Evolutionary conservation across 2,329 filamentous ascomycete species (phyloP).

Genomic region (Paracamarosporium sp.): DNA sequence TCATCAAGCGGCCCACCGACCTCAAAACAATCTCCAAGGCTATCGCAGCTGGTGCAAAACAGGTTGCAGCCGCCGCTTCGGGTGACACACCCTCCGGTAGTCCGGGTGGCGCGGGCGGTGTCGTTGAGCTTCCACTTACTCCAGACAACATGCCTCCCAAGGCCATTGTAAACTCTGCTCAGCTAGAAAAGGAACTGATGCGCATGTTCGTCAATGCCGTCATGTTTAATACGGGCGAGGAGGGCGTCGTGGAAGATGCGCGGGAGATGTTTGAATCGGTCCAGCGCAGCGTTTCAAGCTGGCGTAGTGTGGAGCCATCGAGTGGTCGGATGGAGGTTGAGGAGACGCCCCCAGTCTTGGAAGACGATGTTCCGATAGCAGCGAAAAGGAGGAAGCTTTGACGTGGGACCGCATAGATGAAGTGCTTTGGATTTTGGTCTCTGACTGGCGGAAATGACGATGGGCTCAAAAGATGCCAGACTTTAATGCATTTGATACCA

Average conservation of each 20-base stretch:
- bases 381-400: conserved; percentile 39
- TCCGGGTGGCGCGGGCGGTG: conserved; percentile 60
- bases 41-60: conserved; percentile 59
- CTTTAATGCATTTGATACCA: conserved; percentile 2
- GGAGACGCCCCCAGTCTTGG: conserved; percentile 34
- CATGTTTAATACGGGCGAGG: conserved; percentile 97
- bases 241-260: conserved; percentile 86
- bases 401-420: neutral
- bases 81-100: conserved; percentile 66
- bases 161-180: conserved; percentile 89
- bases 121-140: conserved; percentile 65
- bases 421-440: neutral
- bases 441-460: neutral
- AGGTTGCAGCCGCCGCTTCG: conserved; percentile 61
- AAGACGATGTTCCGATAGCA: conserved; percentile 29
- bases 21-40: conserved; percentile 59
- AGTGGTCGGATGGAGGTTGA: conserved; percentile 36
- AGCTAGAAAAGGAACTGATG: conserved; percentile 90
- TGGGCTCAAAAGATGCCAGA: neutral
- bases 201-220: conserved; percentile 98
- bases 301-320: conserved; percentile 71
- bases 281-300: conserved; percentile 76
- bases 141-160: conserved; percentile 83
- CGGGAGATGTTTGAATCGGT: conserved; percentile 89
- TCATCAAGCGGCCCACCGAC: conserved; percentile 60